Evolutionary conservation across 495 filamentous ascomycete genomes (phyloP).

Genomic region (Tuber brumale): DNA sequence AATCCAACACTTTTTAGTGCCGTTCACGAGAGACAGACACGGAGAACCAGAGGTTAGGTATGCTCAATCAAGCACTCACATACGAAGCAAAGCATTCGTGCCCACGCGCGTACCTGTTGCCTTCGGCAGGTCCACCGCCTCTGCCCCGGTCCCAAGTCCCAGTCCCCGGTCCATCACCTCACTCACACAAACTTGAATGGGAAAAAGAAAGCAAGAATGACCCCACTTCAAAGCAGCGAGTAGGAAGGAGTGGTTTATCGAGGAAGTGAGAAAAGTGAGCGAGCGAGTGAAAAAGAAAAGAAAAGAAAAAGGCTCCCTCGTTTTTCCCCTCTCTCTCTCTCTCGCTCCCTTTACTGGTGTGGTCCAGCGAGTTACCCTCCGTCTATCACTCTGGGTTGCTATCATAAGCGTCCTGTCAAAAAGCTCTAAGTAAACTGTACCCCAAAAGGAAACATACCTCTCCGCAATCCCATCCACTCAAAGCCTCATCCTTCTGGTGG

Average conservation of each 20-base stretch:
- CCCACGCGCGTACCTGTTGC: not conserved
- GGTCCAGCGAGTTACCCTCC: not conserved
- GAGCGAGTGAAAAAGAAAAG: not conserved
- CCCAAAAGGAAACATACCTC: not conserved
- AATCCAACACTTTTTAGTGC: not conserved
- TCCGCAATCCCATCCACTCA: not conserved
- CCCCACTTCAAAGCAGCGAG: constrained; percentile 4
- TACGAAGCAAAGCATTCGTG: not conserved
- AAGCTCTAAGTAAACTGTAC: not conserved
- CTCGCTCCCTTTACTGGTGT: not conserved
- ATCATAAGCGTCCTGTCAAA: not conserved
- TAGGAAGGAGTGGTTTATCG: not conserved
- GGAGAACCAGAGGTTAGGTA: constrained; percentile 1
- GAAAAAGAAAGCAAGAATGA: not conserved
- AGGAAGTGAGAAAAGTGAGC: not conserved
- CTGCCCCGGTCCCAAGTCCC: not conserved
- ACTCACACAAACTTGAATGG: not conserved
- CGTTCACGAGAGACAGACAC: not conserved
- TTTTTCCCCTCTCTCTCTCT: not conserved
- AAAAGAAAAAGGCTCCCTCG: not conserved
- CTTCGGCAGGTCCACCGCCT: not conserved
- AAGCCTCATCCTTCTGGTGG: not conserved
- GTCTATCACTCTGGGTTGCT: not conserved
- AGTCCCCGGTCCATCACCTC: not conserved
- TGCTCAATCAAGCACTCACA: not conserved